phyloP scores from a whole-genome alignment of 352 stramenopile genomes.

The Pythium aristosporum region DNA sequence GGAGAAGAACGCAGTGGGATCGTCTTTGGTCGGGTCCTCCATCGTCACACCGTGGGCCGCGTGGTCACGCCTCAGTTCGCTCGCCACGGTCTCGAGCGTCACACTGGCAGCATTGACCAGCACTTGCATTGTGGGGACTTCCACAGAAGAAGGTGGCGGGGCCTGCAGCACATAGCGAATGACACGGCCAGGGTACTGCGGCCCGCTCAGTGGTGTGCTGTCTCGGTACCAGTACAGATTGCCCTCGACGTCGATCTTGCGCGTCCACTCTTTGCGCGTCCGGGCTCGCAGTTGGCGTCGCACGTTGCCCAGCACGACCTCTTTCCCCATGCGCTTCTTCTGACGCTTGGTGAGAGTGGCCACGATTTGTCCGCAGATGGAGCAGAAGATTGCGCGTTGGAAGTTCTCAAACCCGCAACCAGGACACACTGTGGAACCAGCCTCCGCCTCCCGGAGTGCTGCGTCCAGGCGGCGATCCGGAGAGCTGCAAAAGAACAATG shows the following conservation, averaged over 20 bases:
- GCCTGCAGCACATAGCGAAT: slow-evolving; percentile 16
- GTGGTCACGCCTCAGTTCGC: slow-evolving; percentile 1
- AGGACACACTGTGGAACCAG: slow-evolving; percentile 24
- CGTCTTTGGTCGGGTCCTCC: slow-evolving; percentile 10
- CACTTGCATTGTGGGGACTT: background rate
- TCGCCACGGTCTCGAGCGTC: background rate
- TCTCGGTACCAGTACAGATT: slow-evolving; percentile 35
- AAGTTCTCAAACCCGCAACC: slow-evolving; percentile 36
- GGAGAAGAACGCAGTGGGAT: slow-evolving; percentile 20
- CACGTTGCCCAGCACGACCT: slow-evolving; percentile 15
- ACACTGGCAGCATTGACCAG: background rate
- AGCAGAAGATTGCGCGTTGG: slow-evolving; percentile 26
- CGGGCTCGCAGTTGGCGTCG: slow-evolving; percentile 7
- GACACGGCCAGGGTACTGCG: slow-evolving; percentile 15
- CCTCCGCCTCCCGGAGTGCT: slow-evolving; percentile 22
- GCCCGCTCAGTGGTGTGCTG: slow-evolving; percentile 15
- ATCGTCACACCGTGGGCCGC: background rate
- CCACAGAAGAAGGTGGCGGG: too few species aligned
- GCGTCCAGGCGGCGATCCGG: slow-evolving; percentile 22
- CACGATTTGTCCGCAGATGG: slow-evolving; percentile 26
- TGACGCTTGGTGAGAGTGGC: slow-evolving; percentile 13
- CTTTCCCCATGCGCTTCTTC: slow-evolving; percentile 21
- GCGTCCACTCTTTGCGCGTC: slow-evolving; percentile 40
- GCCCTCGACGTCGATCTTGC: slow-evolving; percentile 37
- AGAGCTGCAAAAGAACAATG: slow-evolving; percentile 8